A percentile compares a stretch with the other conserved stretches of the same genome.
These are phyloP conservation scores for Lichtheimia hyalospora DNA, from an alignment of 371 early-diverging fungal genomes.

Conservation along the genomic window DNA sequence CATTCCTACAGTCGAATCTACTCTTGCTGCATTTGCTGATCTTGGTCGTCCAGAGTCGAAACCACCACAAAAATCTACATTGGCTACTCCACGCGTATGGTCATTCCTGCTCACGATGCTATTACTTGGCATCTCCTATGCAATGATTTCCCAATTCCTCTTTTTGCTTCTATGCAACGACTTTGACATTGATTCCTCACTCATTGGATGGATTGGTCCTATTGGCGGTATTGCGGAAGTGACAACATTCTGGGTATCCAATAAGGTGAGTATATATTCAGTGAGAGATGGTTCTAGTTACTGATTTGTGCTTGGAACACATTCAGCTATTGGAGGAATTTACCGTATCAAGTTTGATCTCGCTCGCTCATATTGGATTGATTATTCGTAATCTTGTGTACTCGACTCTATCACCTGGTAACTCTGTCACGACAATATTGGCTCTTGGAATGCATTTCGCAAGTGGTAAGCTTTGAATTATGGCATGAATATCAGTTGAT, in stretches of 20 bases:
- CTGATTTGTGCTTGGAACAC: neutral
- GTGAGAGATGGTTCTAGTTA: neutral
- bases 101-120: constrained; percentile 34
- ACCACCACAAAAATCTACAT: constrained; percentile 19
- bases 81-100: constrained; percentile 24
- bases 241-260: constrained; percentile 40
- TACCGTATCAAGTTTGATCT: constrained; percentile 22
- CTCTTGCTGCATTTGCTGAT: constrained; percentile 36
- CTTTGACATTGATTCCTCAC: constrained; percentile 25
- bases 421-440: constrained; percentile 15
- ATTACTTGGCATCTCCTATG: constrained; percentile 38
- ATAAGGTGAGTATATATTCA: constrained; percentile 18
- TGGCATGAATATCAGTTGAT: neutral
- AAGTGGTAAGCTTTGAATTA: constrained; percentile 21
- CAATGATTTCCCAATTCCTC: constrained; percentile 45
- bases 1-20: constrained; percentile 45
- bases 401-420: constrained; percentile 20
- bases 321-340: constrained; percentile 30
- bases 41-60: constrained; percentile 20
- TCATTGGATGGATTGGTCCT: constrained; percentile 49
- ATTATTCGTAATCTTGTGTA: constrained; percentile 33
- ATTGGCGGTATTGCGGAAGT: constrained; percentile 45
- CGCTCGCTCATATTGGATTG: constrained; percentile 26
- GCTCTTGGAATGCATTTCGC: constrained; percentile 30
- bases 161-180: constrained; percentile 38